phyloP scores from a whole-genome alignment of 176 grass and related monocot genomes.

The Rhynchospora breviuscula region DNA sequence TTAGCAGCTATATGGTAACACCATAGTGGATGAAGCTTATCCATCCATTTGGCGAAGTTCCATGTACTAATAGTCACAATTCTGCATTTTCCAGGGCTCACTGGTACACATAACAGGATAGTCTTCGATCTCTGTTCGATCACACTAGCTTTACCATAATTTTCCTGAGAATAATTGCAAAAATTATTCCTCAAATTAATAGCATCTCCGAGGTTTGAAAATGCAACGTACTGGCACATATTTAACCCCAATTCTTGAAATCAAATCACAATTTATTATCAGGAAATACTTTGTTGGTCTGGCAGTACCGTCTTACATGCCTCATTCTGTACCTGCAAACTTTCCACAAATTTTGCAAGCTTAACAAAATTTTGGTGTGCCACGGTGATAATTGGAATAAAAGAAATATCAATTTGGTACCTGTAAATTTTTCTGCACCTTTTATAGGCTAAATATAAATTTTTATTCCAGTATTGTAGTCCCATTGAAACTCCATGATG shows the following conservation, averaged over 20 bases:
- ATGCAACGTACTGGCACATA: too few relatives aligned
- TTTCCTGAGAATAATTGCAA: background rate
- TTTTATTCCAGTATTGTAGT: background rate
- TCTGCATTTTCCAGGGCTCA: conserved; percentile 60
- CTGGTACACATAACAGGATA: conserved; percentile 61
- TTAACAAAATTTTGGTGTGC: too few relatives aligned
- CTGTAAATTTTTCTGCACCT: too few relatives aligned
- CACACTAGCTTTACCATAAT: background rate
- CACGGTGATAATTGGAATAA: too few relatives aligned
- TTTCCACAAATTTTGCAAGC: too few relatives aligned
- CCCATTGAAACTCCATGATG: background rate
- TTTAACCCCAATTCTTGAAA: too few relatives aligned
- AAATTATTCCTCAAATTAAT: background rate
- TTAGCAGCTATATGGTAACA: conserved; percentile 33
- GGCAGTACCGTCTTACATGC: too few relatives aligned
- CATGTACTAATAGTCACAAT: conserved; percentile 40
- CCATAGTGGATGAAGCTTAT: conserved; percentile 51
- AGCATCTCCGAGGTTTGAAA: background rate
- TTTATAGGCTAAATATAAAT: too few relatives aligned
- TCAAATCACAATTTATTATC: too few relatives aligned
- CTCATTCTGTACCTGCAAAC: too few relatives aligned
- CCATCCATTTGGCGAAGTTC: conserved; percentile 33
- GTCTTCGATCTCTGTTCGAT: background rate
- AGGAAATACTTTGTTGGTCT: too few relatives aligned
- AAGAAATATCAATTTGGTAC: too few relatives aligned